A percentile compares a stretch with the other conserved stretches of the same genome.
Evolutionary conservation across 2,329 filamentous ascomycete genomes (phyloP).

Genomic region (Metarhizium humberi): DNA sequence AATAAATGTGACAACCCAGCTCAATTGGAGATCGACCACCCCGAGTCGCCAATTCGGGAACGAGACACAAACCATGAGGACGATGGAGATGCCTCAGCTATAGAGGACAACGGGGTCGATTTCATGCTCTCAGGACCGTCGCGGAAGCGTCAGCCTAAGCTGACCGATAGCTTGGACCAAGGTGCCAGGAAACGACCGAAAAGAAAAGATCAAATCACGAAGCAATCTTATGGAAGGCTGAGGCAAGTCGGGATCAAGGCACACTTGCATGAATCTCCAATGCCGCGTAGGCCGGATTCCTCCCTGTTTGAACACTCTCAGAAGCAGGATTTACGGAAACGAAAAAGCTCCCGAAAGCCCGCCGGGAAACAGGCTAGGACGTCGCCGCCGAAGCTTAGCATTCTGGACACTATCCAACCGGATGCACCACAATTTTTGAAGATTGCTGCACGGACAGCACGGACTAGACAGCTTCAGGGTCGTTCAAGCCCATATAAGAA

Average conservation of each 20-base stretch:
- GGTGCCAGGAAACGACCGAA: conserved; percentile 1
- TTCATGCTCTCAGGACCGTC: conserved; percentile 34
- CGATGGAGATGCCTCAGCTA: conserved; percentile 28
- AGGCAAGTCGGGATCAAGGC: conserved; percentile 25
- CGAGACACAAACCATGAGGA: background rate
- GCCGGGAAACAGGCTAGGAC: background rate
- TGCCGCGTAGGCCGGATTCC: background rate
- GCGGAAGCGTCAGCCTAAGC: conserved; percentile 29
- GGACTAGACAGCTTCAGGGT: conserved; percentile 36
- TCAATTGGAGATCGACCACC: background rate
- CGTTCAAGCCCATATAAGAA: conserved; percentile 47
- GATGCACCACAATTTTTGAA: conserved; percentile 48
- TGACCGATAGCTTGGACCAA: conserved; percentile 14
- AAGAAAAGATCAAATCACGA: conserved; percentile 17
- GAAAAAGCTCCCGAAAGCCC: background rate
- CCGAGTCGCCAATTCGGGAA: background rate
- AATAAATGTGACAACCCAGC: background rate
- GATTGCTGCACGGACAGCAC: conserved; percentile 50
- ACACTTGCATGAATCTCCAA: conserved; percentile 12
- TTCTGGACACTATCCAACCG: conserved; percentile 48
- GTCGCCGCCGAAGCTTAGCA: conserved; percentile 42
- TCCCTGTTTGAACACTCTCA: background rate
- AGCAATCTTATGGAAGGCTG: conserved; percentile 8
- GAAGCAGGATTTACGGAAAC: background rate
- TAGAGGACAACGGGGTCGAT: conserved; percentile 45